Evolutionary conservation across 257 asterid species (phyloP).

Genomic region (Plantago ovata): DNA sequence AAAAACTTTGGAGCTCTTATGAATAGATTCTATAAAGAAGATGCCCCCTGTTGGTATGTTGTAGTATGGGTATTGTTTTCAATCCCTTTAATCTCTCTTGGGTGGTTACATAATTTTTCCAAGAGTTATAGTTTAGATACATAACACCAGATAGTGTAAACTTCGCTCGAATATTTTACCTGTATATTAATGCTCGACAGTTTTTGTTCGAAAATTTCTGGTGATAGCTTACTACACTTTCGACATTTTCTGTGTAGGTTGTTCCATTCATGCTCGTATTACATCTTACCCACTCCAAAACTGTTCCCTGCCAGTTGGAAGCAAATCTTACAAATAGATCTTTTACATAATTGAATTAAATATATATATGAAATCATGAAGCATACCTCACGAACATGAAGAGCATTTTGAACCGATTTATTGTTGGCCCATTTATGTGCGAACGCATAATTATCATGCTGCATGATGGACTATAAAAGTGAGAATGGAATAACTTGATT

Average conservation of each 20-base stretch:
- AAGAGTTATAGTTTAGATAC: no score
- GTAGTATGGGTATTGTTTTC: no score
- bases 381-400: slow-evolving; percentile 16
- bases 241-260: not conserved
- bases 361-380: not conserved
- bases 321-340: not conserved
- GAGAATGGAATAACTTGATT: not conserved
- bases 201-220: slow-evolving; percentile 1
- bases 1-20: no score
- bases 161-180: not conserved
- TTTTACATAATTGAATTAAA: not conserved
- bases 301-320: slow-evolving; percentile 10
- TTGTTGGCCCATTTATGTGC: slow-evolving; percentile 15
- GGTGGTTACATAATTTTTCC: no score
- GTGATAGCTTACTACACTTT: slow-evolving; percentile 11
- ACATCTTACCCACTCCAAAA: slow-evolving; percentile 20
- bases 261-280: not conserved
- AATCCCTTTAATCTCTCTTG: no score
- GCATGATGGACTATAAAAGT: not conserved
- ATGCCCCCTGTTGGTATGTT: no score
- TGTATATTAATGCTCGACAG: slow-evolving; percentile 14
- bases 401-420: slow-evolving; percentile 20
- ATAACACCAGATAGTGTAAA: not conserved
- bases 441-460: not conserved
- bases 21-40: no score